Percentiles rank a stretch among this genome's conserved stretches.
Evolutionary conservation across 306 rosid genomes (phyloP).

Genomic region (Trifolium subterraneum): DNA sequence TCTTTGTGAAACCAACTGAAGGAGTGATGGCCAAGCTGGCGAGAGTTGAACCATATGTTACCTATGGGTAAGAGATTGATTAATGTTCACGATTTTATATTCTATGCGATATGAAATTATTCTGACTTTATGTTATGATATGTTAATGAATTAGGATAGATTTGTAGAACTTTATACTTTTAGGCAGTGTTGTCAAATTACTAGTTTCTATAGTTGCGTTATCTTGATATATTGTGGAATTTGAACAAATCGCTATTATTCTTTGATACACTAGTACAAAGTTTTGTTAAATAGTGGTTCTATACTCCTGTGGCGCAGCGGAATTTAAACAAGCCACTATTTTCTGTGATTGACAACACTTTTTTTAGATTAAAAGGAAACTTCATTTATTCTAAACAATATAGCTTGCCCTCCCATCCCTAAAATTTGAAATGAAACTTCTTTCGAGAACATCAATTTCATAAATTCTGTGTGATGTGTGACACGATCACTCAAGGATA

Average conservation of each 20-base stretch:
- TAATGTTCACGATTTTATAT: constrained; percentile 8
- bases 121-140: background rate
- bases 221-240: background rate
- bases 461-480: background rate
- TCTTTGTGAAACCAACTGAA: constrained; percentile 70
- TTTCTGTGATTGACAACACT: background rate
- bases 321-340: background rate
- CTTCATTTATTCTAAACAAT: background rate
- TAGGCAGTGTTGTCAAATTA: background rate
- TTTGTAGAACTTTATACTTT: background rate
- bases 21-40: constrained; percentile 63
- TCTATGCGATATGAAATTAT: background rate
- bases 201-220: background rate
- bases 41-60: constrained; percentile 84
- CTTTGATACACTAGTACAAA: background rate
- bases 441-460: background rate
- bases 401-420: background rate
- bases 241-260: background rate
- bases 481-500: no score
- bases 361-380: background rate
- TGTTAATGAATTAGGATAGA: background rate
- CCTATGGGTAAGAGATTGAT: constrained; percentile 70
- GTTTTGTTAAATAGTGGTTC: background rate
- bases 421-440: background rate
- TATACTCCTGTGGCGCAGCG: background rate